Base-by-base conservation (phyloP, 345 rosid genomes). In the Hibiscus tridactylites region DNA sequence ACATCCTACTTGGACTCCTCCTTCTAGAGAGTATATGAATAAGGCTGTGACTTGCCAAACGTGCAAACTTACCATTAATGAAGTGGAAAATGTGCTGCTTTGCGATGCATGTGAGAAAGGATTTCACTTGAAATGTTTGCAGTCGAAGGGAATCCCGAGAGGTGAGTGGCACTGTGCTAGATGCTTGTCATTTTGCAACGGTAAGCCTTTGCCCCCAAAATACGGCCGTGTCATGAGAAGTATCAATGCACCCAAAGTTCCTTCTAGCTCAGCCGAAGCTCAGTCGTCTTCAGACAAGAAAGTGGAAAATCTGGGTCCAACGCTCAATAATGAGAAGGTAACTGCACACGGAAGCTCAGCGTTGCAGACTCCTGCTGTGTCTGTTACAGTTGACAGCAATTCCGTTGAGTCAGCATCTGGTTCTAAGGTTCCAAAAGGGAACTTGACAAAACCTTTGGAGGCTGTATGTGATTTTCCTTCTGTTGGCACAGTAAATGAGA, bases 91-190 rank as follows among this genome's bases (percentile, higher is more conserved):
- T 75, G 86, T 90, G 26, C 83, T 89, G 39, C 74, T 92, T 74
- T 95, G 99, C 74, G 99, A 95, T 85, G 86, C 89, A 57, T 95
- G 99, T 75, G 99, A 89, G 82, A 90, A 88, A 79, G 97, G 94
- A 76, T 90, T 79, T 82, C 99, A 95, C 84, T 79, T 90, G 71
- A 89, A 80, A 84, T 95, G 99, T 79, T 80, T 92, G 70, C 91
- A 85, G 47, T 58, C 85, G 74, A 85, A 84, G 79, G 93, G 81
- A 73, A 82, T 90, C 69, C 92, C 96, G 46, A 88, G 87, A 77
- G 86, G 84, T 70, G 99, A 95, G 79, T 92, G 99, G 97, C 93
- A 92, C 81, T 95, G 99, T 84, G 71, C 83, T 71, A 92, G 79
- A 74, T 95, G 97, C 81, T 78, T 86, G 77, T 78, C 84, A 66